These are phyloP conservation scores for Ustulina deusta DNA, from an alignment of 2,329 filamentous ascomycete species.

Conservation along the genomic window DNA sequence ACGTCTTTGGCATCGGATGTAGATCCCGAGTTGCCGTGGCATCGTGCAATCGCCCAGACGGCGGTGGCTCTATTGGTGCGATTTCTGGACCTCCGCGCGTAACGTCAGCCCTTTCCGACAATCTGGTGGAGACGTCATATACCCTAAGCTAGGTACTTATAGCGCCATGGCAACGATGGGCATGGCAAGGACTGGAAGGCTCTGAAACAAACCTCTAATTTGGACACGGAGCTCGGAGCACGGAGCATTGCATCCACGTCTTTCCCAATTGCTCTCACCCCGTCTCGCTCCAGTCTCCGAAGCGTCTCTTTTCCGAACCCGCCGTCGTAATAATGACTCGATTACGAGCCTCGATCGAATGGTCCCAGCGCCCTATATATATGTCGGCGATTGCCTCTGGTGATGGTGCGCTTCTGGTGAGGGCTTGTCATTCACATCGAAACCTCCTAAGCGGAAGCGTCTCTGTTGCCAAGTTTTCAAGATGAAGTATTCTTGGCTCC, in stretches of 20 bases:
- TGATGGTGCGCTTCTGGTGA: not conserved
- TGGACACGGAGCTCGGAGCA: conserved; percentile 41
- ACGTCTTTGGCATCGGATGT: conserved; percentile 23
- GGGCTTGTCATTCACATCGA: not conserved
- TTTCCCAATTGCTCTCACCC: conserved; percentile 15
- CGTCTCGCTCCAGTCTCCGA: not conserved
- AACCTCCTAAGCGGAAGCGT: not conserved
- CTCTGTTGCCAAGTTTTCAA: conserved; percentile 12
- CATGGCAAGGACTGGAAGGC: conserved; percentile 12
- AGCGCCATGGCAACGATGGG: conserved; percentile 13
- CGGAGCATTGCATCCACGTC: conserved; percentile 34
- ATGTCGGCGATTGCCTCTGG: not conserved
- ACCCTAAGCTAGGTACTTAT: conserved; percentile 28
- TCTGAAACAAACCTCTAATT: conserved; percentile 36
- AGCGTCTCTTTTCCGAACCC: not conserved
- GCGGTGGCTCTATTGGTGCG: conserved; percentile 35
- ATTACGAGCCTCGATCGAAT: not conserved
- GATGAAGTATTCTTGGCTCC: conserved; percentile 44
- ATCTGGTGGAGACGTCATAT: conserved; percentile 33
- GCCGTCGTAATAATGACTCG: conserved; percentile 9
- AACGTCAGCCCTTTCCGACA: conserved; percentile 8
- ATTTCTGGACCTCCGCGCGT: conserved; percentile 29
- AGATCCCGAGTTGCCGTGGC: conserved; percentile 40
- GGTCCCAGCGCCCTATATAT: not conserved
- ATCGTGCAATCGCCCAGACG: conserved; percentile 11